phyloP scores from a whole-genome alignment of 306 rosid species.

The Rubus idaeus region DNA sequence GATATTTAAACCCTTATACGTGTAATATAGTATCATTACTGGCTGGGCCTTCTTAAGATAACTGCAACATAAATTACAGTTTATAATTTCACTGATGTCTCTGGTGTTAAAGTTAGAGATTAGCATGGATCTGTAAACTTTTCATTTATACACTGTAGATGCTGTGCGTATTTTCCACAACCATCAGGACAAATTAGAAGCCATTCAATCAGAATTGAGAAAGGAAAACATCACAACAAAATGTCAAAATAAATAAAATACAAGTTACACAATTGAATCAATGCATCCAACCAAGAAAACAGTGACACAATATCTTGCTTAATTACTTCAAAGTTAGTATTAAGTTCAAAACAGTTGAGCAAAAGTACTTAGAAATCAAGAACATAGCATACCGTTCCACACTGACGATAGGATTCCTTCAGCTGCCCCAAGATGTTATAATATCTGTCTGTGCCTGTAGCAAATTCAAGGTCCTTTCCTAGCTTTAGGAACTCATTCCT shows the following conservation, averaged over 20 bases:
- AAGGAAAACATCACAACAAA: background rate
- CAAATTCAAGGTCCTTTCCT: constrained; percentile 57
- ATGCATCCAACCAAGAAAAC: background rate
- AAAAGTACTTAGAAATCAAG: background rate
- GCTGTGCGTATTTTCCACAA: background rate
- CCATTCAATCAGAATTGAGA: background rate
- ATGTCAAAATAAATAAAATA: background rate
- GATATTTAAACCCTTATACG: background rate
- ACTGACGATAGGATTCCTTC: constrained; percentile 64
- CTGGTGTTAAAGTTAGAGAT: background rate
- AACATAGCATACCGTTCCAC: constrained; percentile 57
- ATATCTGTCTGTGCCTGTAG: constrained; percentile 63
- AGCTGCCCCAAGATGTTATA: constrained; percentile 50
- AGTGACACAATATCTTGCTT: background rate
- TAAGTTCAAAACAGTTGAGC: background rate
- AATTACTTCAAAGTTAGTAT: background rate
- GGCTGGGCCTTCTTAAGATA: background rate
- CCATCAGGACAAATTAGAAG: background rate
- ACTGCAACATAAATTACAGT: background rate
- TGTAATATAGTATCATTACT: background rate
- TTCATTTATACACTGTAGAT: background rate
- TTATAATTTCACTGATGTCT: background rate
- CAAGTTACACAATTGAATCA: background rate
- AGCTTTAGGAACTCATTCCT: constrained; percentile 71
- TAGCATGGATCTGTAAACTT: background rate